Conservation (phyloP, 2,329 filamentous ascomycete genomes). For the Penicillium janthinellum region DNA sequence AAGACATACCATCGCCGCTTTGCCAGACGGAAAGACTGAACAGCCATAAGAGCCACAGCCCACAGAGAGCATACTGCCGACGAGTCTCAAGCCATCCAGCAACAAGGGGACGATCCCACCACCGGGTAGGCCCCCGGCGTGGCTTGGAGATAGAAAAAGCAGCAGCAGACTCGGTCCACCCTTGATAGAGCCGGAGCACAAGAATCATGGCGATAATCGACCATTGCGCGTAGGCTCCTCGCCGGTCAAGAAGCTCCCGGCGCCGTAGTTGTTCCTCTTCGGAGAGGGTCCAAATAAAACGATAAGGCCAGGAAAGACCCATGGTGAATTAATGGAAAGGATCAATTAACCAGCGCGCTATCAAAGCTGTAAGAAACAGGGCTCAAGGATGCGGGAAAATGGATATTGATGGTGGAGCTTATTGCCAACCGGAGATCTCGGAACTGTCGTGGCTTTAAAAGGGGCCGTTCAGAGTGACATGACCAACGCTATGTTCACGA, state of each 20-base stretch:
- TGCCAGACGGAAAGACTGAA: constrained; percentile 52
- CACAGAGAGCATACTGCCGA: constrained; percentile 52
- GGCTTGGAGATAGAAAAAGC: constrained; percentile 5
- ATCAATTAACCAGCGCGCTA: not conserved
- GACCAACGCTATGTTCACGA: not conserved
- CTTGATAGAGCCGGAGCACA: constrained; percentile 38
- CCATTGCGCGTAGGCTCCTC: constrained; percentile 58
- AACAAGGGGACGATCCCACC: constrained; percentile 49
- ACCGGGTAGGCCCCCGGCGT: constrained; percentile 33
- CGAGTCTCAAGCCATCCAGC: constrained; percentile 51
- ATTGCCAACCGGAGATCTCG: not conserved
- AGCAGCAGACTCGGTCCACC: constrained; percentile 7
- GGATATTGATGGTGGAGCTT: not conserved
- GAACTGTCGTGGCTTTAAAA: not conserved
- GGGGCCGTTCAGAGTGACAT: not conserved
- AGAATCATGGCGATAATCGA: constrained; percentile 53
- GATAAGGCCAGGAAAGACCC: constrained; percentile 48
- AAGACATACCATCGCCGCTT: constrained; percentile 56
- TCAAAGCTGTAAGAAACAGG: not conserved
- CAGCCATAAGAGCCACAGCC: constrained; percentile 56
- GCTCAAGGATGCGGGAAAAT: not conserved
- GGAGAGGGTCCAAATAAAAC: constrained; percentile 53
- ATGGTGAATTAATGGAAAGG: constrained; percentile 11
- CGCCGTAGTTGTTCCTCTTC: constrained; percentile 54
- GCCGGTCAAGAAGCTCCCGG: constrained; percentile 56